Evolutionary conservation across 805 yeast species (phyloP), one percentile per base, ranked within the genome.

Genomic region (Saccharomycopsis olivae): DNA sequence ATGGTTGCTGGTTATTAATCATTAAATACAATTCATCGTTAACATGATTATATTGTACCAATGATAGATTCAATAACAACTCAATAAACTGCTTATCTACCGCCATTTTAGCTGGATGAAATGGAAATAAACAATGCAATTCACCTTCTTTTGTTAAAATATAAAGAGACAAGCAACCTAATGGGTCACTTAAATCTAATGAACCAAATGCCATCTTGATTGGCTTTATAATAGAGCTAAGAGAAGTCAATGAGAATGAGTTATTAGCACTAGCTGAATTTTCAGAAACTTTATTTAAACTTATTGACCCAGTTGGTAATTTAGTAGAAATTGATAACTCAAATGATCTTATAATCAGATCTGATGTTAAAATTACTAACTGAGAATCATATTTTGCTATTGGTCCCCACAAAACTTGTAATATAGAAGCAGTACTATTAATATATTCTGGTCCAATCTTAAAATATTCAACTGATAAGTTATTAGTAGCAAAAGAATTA

Each of bases 81-180:
- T 32, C 21, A 14, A 45, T 21, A 30, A 46, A 46, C 3, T 19
- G 10, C 2, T 33, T 20, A 14, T 65, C 38, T n/a, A 66, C 61
- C 1, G 64, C 54, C 20, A 74, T 49, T 19, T 61, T 54, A 1
- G 53, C 44, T 0, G 88, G 85, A 16, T 71, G 50, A 53, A 77
- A 78, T n/a, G 92, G 92, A 47, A 69, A 73, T 3, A 81, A 57
- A 1, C 69, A 61, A 50, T 68, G 78, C 1, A 82, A 44, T 47
- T 80, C 83, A 11, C 79, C 75, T 39, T 74, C 80, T 8, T 58
- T 52, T 8, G 68, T 68, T 38, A 75, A 49, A 6, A 78, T 52
- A 49, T 69, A 75, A 16, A 81, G 56, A 0, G 82, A 67, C 38
- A 79, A 50, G 2, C 66, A 64, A 10, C 78, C 78, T 15, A 34